Evolutionary conservation across 2,329 filamentous ascomycete genomes (phyloP), one percentile per base, ranked within the genome.

Genomic region (Hysterium pulicare): DNA sequence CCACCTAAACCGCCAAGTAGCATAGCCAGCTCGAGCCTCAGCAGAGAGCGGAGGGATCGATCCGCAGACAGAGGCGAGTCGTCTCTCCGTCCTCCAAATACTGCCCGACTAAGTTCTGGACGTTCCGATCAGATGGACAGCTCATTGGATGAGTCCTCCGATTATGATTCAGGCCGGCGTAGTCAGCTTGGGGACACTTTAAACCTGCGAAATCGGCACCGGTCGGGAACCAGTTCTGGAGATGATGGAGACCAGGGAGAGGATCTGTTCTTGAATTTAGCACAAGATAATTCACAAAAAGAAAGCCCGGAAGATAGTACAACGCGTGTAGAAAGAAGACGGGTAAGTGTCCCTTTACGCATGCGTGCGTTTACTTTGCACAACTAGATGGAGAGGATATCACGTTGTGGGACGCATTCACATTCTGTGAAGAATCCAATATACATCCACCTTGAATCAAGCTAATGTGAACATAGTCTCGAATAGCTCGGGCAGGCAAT

Each of bases 201-300:
- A 32, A 42, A 50, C 16, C 42, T 44, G 38, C 51, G 47, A 33
- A 51, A 50, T 45, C 45, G 48, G 32, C 47, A 50, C 38, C 50
- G 51, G 31, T 46, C 49, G 15, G 39, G 41, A 11, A 48, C 47
- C 30, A 49, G 44, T 13, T 50, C 53, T 28, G 49, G 48, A 33
- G 45, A 50, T 11, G 51, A 58, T n/a, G 55, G 50, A 37, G 59
- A 60, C 33, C 54, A 55, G 24, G 46, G 44, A 32, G 69, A 70
- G 48, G 69, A 71, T 47, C 55, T 71, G 21, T 71, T 71, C 46
- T 50, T 71, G 36, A 63, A 70, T 46, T 64, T 71, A 42, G 69
- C 69, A 35, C 62, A 62, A 36, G 66, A 69, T 48, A 61, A 40
- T 36, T 57, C 60, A 21, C 54, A 59, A 15, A 55, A 47, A 26